Conservation (phyloP, 257 asterid genomes). For the Asclepias syriaca region DNA sequence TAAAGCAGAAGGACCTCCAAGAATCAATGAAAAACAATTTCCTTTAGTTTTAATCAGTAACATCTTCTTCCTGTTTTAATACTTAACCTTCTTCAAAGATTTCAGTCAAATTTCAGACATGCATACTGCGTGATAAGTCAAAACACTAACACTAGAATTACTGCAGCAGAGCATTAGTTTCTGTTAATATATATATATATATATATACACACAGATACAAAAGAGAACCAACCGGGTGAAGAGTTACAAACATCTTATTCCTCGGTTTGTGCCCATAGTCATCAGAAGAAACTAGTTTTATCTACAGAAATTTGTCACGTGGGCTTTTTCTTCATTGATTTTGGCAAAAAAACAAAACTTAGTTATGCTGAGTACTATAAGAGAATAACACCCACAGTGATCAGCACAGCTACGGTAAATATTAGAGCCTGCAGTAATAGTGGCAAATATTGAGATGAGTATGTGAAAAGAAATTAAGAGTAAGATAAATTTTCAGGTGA, state of each 20-base stretch:
- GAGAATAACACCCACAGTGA: slow-evolving; percentile 20
- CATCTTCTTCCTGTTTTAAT: not conserved
- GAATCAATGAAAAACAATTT: not conserved
- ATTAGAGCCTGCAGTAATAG: slow-evolving; percentile 31
- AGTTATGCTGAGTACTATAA: not conserved
- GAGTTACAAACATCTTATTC: not conserved
- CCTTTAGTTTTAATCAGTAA: not conserved
- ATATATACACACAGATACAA: not conserved
- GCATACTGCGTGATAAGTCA: not conserved
- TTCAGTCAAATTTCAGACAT: too few species aligned
- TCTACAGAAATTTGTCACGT: not conserved
- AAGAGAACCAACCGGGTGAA: not conserved
- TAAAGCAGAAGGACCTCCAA: not conserved
- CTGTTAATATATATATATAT: not conserved
- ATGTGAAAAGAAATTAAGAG: not conserved
- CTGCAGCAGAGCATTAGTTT: not conserved
- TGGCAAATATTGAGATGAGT: not conserved
- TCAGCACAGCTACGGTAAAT: slow-evolving; percentile 22
- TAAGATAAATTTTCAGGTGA: not conserved
- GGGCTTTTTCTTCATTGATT: not conserved
- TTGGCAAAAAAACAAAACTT: not conserved
- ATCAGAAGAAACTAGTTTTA: not conserved
- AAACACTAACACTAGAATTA: not conserved
- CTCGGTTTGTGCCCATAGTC: not conserved
- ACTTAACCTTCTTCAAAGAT: too few species aligned